A percentile compares a stretch with the other conserved stretches of the same genome.
Evolutionary conservation across 768 basidiomycete species (phyloP).

Genomic region (Auriculariales sp.): DNA sequence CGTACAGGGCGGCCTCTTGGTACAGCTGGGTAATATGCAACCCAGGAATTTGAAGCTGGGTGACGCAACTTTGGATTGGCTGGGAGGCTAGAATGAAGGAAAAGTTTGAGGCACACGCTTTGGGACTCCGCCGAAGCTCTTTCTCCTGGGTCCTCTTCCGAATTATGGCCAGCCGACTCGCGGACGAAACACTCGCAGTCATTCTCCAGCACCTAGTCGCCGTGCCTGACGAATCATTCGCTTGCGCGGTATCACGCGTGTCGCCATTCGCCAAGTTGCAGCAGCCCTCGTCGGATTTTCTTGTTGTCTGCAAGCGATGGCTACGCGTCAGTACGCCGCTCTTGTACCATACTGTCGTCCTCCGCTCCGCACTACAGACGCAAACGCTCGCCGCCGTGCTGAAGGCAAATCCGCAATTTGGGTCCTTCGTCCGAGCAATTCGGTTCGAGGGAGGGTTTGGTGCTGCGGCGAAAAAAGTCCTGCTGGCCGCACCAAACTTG

Average conservation of each 20-base stretch:
- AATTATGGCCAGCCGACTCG: neutral
- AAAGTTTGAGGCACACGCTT: no score
- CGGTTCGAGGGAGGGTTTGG: no score
- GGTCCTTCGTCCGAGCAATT: constrained; percentile 9
- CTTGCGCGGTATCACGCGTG: neutral
- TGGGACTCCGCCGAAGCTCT: no score
- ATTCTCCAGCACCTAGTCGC: neutral
- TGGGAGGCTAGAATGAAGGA: no score
- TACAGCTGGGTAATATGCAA: no score
- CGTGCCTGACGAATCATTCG: neutral
- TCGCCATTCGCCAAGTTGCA: no score
- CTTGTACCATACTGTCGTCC: constrained; percentile 36
- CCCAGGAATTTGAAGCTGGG: no score
- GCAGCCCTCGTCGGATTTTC: constrained; percentile 28
- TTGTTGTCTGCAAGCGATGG: constrained; percentile 38
- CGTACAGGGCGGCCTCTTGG: no score
- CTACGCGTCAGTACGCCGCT: constrained; percentile 42
- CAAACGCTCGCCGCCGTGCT: constrained; percentile 24
- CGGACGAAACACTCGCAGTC: neutral
- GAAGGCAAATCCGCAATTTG: constrained; percentile 21
- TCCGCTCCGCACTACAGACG: constrained; percentile 27
- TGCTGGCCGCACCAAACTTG: no score
- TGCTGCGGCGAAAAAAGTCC: no score
- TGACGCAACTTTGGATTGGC: no score
- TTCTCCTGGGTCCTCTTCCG: no score